These are phyloP conservation scores for Lactarius pseudohatsudake DNA, from an alignment of 768 basidiomycete genomes.

Conservation along the genomic window DNA sequence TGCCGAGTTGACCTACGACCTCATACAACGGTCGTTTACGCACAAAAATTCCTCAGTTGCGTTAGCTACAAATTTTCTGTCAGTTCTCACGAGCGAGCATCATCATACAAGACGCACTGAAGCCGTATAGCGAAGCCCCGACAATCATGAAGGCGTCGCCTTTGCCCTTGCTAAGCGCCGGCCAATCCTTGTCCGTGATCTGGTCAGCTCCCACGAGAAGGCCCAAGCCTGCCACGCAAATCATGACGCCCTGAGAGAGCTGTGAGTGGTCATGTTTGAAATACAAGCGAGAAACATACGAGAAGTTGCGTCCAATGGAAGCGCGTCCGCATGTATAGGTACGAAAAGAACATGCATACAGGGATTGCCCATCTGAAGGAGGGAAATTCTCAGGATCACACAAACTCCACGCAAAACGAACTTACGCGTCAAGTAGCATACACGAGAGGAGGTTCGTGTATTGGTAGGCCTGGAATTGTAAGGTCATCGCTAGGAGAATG, in stretches of 20 bases:
- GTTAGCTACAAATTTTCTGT: conserved; percentile 52
- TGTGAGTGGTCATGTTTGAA: conserved; percentile 1
- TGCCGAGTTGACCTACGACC: conserved; percentile 83
- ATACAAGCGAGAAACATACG: conserved; percentile 42
- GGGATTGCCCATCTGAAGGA: conserved; percentile 79
- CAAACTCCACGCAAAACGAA: conserved; percentile 1
- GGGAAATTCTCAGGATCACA: not conserved
- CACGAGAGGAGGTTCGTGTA: conserved; percentile 86
- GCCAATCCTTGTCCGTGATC: conserved; percentile 73
- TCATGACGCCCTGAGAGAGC: conserved; percentile 56
- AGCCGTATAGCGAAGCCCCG: conserved; percentile 82
- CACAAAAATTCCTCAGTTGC: conserved; percentile 89
- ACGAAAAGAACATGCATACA: conserved; percentile 79
- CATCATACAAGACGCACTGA: conserved; percentile 54
- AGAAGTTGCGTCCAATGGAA: conserved; percentile 85
- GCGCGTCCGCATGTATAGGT: conserved; percentile 74
- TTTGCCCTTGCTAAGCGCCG: conserved; percentile 62
- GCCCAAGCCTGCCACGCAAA: conserved; percentile 75
- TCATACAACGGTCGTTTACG: conserved; percentile 78
- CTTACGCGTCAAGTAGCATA: conserved; percentile 88
- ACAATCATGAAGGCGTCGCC: conserved; percentile 87
- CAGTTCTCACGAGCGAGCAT: not conserved
- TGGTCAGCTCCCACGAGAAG: conserved; percentile 79
- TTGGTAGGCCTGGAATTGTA: conserved; percentile 60
- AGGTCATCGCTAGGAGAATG: conserved; percentile 2